Base-by-base conservation (phyloP, 352 stramenopile species). In the Sclerospora graminicola region DNA sequence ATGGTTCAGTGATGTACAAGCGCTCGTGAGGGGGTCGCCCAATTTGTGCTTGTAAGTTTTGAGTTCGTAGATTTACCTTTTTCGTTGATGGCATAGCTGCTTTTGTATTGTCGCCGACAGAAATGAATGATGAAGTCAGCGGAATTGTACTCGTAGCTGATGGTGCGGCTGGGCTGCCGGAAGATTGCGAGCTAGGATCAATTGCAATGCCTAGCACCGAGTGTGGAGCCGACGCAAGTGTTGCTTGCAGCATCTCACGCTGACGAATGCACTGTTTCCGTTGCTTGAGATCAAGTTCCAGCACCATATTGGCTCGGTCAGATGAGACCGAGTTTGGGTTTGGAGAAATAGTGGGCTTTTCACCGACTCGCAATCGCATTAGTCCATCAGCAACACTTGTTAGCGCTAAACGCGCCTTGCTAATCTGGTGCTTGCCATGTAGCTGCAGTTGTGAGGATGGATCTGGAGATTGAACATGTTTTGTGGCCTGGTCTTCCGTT, bases 251-350 rank as follows among this genome's bases (percentile, higher is more conserved):
- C 21, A 60, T 48, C 30, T 80, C 62, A 1, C 63, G 69, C 44
- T 82, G 60, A 21, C 54, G 49, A 8, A 73, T 42, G 32, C 75
- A 85, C 36, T 80, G 68, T 27, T 82, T 80, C 8, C 68, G 65
- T 50, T 85, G 75, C 11, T 77, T 79, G 3, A 88, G 49, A 50
- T 54, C 69, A 14, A 88, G 56, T 47, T 88, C 72, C n/a, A 88
- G 34, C 38, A 88, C 40, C 58, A 88, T 84, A 8, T 58, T 63
- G 2, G 70, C 46, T 43, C 71, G 70, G 40, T 87, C 75, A 14
- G 79, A 84, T 10, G 54, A 63, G 16, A 87, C 45, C 2, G 69
- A 69, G 20, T 64, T 66, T 1, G 71, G 71, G 33, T 76, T n/a
- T n/a, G n/a, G n/a, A n/a, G n/a, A 72, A 36, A 49, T 62, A 4